Evolutionary conservation across 345 rosid genomes (phyloP).

Genomic region (Eucalyptus pauciflora): DNA sequence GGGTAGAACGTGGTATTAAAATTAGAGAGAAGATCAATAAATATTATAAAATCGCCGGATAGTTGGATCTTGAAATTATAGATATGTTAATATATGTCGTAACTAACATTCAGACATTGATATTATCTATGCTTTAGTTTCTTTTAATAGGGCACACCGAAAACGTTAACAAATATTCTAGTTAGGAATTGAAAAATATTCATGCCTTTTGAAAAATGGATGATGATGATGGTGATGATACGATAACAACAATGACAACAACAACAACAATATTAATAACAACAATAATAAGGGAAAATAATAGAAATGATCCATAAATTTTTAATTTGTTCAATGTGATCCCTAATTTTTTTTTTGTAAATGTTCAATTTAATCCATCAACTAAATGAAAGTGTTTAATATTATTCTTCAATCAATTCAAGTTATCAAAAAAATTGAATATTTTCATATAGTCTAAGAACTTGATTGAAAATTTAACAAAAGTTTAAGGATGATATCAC

Average conservation of each 20-base stretch:
- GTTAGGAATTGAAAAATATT: background rate
- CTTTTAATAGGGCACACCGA: background rate
- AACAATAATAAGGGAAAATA: background rate
- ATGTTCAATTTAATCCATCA: background rate
- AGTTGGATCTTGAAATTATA: background rate
- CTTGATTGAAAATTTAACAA: background rate
- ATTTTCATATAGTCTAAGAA: background rate
- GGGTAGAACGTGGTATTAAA: background rate
- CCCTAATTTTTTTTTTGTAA: background rate
- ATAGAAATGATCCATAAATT: accelerated
- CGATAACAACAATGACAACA: too few relatives aligned
- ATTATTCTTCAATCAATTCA: background rate
- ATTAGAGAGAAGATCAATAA: background rate
- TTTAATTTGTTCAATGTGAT: background rate
- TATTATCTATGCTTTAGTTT: background rate
- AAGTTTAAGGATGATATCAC: background rate
- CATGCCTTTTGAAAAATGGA: background rate
- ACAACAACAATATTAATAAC: too few relatives aligned
- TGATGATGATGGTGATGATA: background rate
- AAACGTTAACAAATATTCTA: background rate
- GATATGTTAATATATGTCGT: background rate
- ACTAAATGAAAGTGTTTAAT: background rate
- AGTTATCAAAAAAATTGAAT: background rate
- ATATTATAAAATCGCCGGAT: background rate
- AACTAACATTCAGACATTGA: background rate